Base-by-base conservation (phyloP, 108 stramenopile genomes). In the Skeletonema potamos region DNA sequence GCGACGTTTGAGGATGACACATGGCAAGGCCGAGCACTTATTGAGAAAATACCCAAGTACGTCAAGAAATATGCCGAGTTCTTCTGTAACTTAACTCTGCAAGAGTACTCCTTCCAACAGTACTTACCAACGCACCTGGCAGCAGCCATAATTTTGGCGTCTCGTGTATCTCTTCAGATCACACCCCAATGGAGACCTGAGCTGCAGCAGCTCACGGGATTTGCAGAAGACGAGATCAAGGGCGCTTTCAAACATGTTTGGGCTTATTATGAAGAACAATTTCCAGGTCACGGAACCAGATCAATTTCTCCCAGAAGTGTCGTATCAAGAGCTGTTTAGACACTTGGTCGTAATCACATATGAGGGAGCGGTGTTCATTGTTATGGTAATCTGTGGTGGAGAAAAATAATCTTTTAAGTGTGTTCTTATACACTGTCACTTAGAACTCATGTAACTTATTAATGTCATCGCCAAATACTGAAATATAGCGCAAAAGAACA, bases 41-140 rank as follows among this genome's bases (percentile, higher is more conserved):
- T 95, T 63, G 89, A 92, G 15, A 94, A 97, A 86, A 96, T 96
- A 41, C 92, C 93, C 29, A 89, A 83, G 67, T 96, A 96, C 73
- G 83, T 96, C 58, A 93, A 91, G 74, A 94, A 94, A 80, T 97
- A 96, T 76, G 89, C 92, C 11, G 94, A 96, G 10, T 97, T 97
- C 69, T 97, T 97, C 70, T 95, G 93, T 79, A 96, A 97, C 81
- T 84, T 97, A 3, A 90, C 93, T 27, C 78, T 95, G 13, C 97
- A 97, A 77, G 93, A 95, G 73, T 94, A 94, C 66, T 70, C 88
- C 18, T 97, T 97, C 68, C 95, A 96, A 66, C 83, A 89, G 58
- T 93, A 93, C 67, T 68, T 86, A 34, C 95, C 97, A 24, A 90
- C 88, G 0, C 85, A 85, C 58, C 76, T 97, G 18, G 94, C 92